Evolutionary conservation across 176 grass and related monocot species (phyloP).

Genomic region (Luzula sylvatica): DNA sequence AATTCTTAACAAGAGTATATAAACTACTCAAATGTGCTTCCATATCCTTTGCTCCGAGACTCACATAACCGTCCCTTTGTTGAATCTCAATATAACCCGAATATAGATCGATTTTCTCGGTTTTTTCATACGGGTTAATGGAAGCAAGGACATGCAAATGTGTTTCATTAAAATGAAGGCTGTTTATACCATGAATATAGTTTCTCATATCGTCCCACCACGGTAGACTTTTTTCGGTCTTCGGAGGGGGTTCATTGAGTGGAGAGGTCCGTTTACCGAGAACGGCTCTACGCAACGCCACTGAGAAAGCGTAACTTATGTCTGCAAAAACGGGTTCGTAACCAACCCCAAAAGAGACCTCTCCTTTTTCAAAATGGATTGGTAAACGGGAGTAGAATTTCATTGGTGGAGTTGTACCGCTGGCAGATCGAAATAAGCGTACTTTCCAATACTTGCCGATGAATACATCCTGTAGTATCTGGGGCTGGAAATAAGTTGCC

Average conservation of each 20-base stretch:
- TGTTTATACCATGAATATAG: slow-evolving; percentile 79
- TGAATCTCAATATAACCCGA: slow-evolving; percentile 66
- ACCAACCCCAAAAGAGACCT: slow-evolving; percentile 91
- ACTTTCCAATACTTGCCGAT: slow-evolving; percentile 95
- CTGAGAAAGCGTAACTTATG: slow-evolving; percentile 95
- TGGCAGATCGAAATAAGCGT: slow-evolving; percentile 77
- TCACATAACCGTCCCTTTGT: slow-evolving; percentile 76
- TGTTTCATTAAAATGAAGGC: slow-evolving; percentile 53
- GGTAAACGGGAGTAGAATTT: slow-evolving; percentile 73
- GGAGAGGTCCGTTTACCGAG: slow-evolving; percentile 65
- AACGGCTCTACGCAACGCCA: slow-evolving; percentile 85
- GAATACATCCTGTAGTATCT: slow-evolving; percentile 79
- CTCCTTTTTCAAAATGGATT: slow-evolving; percentile 67
- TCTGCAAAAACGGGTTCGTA: slow-evolving; percentile 95
- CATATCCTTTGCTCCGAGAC: slow-evolving; percentile 48
- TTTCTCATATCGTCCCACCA: slow-evolving; percentile 99
- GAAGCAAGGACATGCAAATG: slow-evolving; percentile 71
- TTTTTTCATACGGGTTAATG: slow-evolving; percentile 72
- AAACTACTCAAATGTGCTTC: slow-evolving; percentile 60
- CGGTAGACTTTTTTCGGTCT: slow-evolving; percentile 82
- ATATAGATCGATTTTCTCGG: slow-evolving; percentile 55
- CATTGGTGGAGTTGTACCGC: slow-evolving; percentile 84
- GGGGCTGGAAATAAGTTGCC: slow-evolving; percentile 95
- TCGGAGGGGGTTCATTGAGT: slow-evolving; percentile 36
- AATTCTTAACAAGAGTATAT: slow-evolving; percentile 62